Conservation (phyloP, 73 alveolate species). For the Paramecium primaurelia region DNA sequence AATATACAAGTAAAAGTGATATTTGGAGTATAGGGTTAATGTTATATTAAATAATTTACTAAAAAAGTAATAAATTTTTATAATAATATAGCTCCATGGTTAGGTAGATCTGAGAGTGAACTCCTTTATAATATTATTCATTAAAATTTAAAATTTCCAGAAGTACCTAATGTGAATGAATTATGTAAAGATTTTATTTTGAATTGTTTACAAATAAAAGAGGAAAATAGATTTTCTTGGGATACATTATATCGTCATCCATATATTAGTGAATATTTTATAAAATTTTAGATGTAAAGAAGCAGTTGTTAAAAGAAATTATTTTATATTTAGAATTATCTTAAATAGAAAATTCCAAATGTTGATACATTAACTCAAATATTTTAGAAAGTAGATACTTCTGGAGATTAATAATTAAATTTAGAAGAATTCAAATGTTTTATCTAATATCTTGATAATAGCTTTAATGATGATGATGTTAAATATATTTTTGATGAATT, state of each 20-base stretch:
- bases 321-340: background rate
- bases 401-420: background rate
- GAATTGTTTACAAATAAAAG: constrained; percentile 47
- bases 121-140: background rate
- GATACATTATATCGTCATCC: constrained; percentile 50
- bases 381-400: constrained; percentile 12
- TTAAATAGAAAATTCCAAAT: constrained; percentile 14
- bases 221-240: constrained; percentile 52
- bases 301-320: background rate
- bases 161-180: background rate
- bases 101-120: constrained; percentile 24
- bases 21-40: constrained; percentile 59
- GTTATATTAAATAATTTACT: constrained; percentile 31
- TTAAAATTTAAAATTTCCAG: background rate
- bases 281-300: background rate
- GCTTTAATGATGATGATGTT: background rate
- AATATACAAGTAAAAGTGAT: constrained; percentile 51
- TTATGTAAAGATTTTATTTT: constrained; percentile 46
- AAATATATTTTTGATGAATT: constrained; percentile 40
- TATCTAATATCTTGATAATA: background rate
- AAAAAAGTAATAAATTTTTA: background rate
- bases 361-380: background rate
- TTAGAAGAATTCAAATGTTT: background rate
- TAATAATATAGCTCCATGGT: background rate
- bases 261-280: constrained; percentile 28